Evolutionary conservation across 2,329 filamentous ascomycete species (phyloP).

Genomic region (Botrytis fabae): DNA sequence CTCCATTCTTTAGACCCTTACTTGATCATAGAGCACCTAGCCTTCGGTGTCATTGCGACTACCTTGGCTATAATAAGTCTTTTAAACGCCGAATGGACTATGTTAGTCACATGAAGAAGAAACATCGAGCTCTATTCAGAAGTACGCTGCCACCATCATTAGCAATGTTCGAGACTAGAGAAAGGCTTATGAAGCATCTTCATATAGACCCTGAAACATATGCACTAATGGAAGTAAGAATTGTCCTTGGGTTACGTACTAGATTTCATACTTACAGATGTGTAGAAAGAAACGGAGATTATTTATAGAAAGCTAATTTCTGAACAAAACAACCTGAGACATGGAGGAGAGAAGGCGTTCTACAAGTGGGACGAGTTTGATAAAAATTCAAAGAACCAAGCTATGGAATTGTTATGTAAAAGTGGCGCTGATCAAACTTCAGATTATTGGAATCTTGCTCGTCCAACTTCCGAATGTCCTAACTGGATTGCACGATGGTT

Average conservation of each 20-base stretch:
- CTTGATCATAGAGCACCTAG: no score
- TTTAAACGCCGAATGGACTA: no score
- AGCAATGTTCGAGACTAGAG: constrained; percentile 37
- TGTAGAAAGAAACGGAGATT: constrained; percentile 40
- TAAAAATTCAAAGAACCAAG: constrained; percentile 37
- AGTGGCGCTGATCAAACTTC: constrained; percentile 30
- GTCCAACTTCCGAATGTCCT: constrained; percentile 27
- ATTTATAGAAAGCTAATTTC: no score
- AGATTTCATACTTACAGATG: neutral
- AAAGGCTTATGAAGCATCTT: constrained; percentile 36
- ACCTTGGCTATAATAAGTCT: no score
- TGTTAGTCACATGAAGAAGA: no score
- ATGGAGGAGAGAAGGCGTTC: no score
- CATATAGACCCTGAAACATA: constrained; percentile 35
- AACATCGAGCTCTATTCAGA: neutral
- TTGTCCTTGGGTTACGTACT: neutral
- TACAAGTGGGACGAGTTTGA: constrained; percentile 38
- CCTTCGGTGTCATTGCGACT: no score
- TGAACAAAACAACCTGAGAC: no score
- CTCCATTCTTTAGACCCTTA: no score
- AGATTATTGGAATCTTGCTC: constrained; percentile 37
- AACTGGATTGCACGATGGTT: constrained; percentile 42
- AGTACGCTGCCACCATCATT: constrained; percentile 26
- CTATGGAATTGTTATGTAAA: constrained; percentile 33
- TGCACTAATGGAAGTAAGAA: constrained; percentile 38